Evolutionary conservation across 176 grass and related monocot genomes (phyloP), one percentile per base, ranked within the genome.

Genomic region (Dendrocalamus sinicus): DNA sequence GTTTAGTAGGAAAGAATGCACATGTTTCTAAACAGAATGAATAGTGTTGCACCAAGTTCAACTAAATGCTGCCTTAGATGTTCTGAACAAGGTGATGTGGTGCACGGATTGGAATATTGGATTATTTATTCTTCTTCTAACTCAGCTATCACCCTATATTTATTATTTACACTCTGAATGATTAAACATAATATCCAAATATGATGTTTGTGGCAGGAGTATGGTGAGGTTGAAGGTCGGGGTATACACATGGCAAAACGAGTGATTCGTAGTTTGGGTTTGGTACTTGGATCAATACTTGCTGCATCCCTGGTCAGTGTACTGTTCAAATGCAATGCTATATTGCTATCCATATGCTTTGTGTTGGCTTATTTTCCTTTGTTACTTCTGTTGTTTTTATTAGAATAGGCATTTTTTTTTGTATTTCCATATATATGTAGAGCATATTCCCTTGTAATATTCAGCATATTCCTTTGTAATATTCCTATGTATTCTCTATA

Each of bases 231-330:
- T 50, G 83, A 94, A 92, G 90, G 88, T 73, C 72, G 44, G 73
- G 91, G 90, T 71, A 60, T 94, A 68, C 83, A 85, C 50, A 92
- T 97, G 90, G 88, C 86, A 81, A 94, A 94, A 39, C 80, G 73
- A 55, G 75, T 97, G 47, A 72, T 94, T 7, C 79, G 83, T 58
- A 86, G 86, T 82, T 87, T 94, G 53, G 61, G 78, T 77, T 90
- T 92, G 76, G 88, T 97, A 60, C 88, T 94, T 63, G 86, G 83
- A 59, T 92, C 88, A 75, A 91, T 94, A 70, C 63, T 91, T 81
- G 53, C 88, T 78, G 46, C 84, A 75, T 94, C 88, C 59, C 40
- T 91, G 73, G 86, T 96, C 26, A 50, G 53, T 88, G 35, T 12
- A 37, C 53, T 81, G 15, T 55, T 75, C 8, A 17, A 75, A 76